Percentiles rank a stretch among this genome's conserved stretches.
Conservation (phyloP, 768 basidiomycete genomes). For the Leccinum disarticulatum region DNA sequence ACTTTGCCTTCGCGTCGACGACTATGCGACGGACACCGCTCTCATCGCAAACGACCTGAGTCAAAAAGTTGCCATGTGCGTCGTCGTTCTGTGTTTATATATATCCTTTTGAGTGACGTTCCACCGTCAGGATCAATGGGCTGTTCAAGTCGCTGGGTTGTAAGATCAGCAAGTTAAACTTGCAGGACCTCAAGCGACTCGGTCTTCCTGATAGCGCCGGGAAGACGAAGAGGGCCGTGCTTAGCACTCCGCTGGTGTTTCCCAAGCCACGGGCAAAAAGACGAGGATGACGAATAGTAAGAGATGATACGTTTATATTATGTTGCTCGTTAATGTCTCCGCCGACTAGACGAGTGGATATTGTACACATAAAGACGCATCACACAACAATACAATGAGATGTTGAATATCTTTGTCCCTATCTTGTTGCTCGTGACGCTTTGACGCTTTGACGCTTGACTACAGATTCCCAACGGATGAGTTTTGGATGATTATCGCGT, state of each 20-base stretch:
- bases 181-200: conserved; percentile 64
- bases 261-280: conserved; percentile 57
- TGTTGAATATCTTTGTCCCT: background rate
- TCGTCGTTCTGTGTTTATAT: conserved; percentile 4
- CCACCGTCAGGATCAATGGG: conserved; percentile 49
- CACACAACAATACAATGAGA: background rate
- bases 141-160: conserved; percentile 84
- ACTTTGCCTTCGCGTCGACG: conserved; percentile 76
- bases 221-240: conserved; percentile 66
- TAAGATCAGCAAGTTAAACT: conserved; percentile 55
- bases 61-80: conserved; percentile 65
- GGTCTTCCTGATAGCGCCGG: conserved; percentile 65
- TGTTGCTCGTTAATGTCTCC: background rate
- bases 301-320: background rate
- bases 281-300: conserved; percentile 19
- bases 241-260: conserved; percentile 78
- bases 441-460: background rate
- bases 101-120: conserved; percentile 3
- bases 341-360: background rate
- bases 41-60: conserved; percentile 73
- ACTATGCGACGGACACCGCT: conserved; percentile 68
- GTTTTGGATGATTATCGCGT: background rate
- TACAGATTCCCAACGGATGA: background rate
- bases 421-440: background rate
- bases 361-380: background rate